Percentiles rank a stretch among this genome's conserved stretches.
phyloP scores from a whole-genome alignment of 202 grass and related monocot species.

The Setaria viridis region DNA sequence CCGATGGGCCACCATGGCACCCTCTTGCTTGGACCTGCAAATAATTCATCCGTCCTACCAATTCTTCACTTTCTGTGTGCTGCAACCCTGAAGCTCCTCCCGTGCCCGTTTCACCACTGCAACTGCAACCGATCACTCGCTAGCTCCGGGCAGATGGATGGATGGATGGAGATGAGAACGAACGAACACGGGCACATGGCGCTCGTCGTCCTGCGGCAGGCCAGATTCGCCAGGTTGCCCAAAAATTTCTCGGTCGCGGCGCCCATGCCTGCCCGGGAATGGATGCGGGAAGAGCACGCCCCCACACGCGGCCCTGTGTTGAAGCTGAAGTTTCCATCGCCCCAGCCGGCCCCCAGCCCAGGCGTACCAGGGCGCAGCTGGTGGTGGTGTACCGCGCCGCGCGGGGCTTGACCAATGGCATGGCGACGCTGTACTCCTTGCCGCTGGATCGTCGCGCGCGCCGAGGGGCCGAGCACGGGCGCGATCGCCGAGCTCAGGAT shows the following conservation, averaged over 20 bases:
- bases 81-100: background rate
- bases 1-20: background rate
- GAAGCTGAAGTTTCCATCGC: background rate
- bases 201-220: background rate
- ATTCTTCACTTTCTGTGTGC: background rate
- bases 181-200: background rate
- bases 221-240: background rate
- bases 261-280: background rate
- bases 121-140: background rate
- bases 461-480: background rate
- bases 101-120: background rate
- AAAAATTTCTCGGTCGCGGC: slow-evolving; percentile 3
- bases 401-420: background rate
- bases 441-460: background rate
- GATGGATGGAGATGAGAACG: background rate
- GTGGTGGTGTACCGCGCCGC: too few species aligned
- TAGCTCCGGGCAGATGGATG: too few species aligned
- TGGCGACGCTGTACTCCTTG: background rate
- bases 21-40: background rate
- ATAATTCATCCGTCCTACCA: background rate
- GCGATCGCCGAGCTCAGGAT: background rate
- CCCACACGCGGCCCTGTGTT: background rate
- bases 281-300: background rate
- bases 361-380: background rate
- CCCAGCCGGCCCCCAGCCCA: background rate